Evolutionary conservation across 2,329 filamentous ascomycete species (phyloP).

Genomic region (Pseudonectria buxi): DNA sequence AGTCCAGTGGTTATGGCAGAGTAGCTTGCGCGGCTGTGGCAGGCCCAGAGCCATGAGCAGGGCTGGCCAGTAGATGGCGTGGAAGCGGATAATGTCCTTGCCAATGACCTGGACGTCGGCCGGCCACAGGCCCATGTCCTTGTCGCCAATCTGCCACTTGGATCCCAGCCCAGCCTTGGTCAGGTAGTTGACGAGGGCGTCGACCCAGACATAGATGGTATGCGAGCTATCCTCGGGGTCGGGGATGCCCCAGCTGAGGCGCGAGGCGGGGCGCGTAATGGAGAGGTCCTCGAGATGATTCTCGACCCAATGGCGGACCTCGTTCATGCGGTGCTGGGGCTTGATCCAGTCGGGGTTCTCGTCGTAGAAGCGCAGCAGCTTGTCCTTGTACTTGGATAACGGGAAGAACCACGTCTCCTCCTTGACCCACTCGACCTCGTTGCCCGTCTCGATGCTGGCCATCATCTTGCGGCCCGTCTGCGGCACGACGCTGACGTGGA

Average conservation of each 20-base stretch:
- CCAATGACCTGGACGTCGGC: constrained; percentile 88
- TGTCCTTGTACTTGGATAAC: constrained; percentile 74
- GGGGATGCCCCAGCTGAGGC: constrained; percentile 80
- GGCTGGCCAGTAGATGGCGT: constrained; percentile 97
- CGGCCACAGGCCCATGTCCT: constrained; percentile 68
- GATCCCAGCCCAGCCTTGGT: constrained; percentile 71
- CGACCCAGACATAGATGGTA: constrained; percentile 97
- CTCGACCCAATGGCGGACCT: constrained; percentile 70
- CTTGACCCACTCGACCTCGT: constrained; percentile 88
- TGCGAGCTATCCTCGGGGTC: constrained; percentile 80
- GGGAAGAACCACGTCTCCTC: constrained; percentile 95
- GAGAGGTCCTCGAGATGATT: constrained; percentile 80
- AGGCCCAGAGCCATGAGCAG: constrained; percentile 84
- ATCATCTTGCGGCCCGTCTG: constrained; percentile 76
- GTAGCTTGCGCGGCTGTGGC: constrained; percentile 67
- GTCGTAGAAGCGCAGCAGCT: constrained; percentile 70
- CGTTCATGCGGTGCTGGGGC: constrained; percentile 65
- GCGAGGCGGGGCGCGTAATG: constrained; percentile 71
- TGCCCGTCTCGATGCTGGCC: constrained; percentile 80
- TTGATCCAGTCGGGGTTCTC: constrained; percentile 72
- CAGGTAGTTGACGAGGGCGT: constrained; percentile 90
- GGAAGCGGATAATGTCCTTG: constrained; percentile 94
- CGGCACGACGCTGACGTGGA: constrained; percentile 69
- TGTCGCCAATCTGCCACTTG: constrained; percentile 57
- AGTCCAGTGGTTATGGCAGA: constrained; percentile 94